A percentile compares a stretch with the other conserved stretches of the same genome.
Evolutionary conservation across 139 green algal genomes (phyloP).

Genomic region (Tetradesmus lagerheimii): DNA sequence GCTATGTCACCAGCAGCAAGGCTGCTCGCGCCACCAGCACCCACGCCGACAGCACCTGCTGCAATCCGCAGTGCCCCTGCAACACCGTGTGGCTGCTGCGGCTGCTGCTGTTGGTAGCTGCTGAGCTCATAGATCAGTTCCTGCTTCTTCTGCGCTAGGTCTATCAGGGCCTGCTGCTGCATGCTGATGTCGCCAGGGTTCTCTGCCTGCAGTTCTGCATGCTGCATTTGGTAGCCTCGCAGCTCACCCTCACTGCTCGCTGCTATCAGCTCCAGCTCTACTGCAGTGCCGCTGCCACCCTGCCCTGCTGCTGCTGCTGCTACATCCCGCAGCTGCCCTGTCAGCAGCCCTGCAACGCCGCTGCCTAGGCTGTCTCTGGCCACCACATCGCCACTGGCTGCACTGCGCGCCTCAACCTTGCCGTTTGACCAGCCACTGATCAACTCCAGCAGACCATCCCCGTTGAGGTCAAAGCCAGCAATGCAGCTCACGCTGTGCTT

Average conservation of each 20-base stretch:
- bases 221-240: slow-evolving; percentile 64
- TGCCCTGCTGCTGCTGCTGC: background rate
- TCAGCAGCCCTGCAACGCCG: slow-evolving; percentile 68
- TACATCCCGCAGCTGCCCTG: slow-evolving; percentile 69
- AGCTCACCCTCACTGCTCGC: slow-evolving; percentile 58
- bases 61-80: slow-evolving; percentile 1
- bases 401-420: slow-evolving; percentile 68
- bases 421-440: slow-evolving; percentile 88
- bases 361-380: slow-evolving; percentile 70
- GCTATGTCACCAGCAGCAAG: background rate
- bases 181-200: slow-evolving; percentile 49
- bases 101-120: slow-evolving; percentile 54
- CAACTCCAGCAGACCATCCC: slow-evolving; percentile 74
- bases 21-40: background rate
- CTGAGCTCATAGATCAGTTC: slow-evolving; percentile 77
- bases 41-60: background rate
- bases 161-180: slow-evolving; percentile 63
- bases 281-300: slow-evolving; percentile 42
- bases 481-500: slow-evolving; percentile 73
- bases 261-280: slow-evolving; percentile 68
- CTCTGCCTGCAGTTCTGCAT: slow-evolving; percentile 40
- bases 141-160: slow-evolving; percentile 71
- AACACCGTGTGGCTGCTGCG: background rate
- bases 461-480: slow-evolving; percentile 73
- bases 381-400: slow-evolving; percentile 73